Conservation (phyloP, 2,329 filamentous ascomycete genomes). For the Sordariomycetes sp. region DNA sequence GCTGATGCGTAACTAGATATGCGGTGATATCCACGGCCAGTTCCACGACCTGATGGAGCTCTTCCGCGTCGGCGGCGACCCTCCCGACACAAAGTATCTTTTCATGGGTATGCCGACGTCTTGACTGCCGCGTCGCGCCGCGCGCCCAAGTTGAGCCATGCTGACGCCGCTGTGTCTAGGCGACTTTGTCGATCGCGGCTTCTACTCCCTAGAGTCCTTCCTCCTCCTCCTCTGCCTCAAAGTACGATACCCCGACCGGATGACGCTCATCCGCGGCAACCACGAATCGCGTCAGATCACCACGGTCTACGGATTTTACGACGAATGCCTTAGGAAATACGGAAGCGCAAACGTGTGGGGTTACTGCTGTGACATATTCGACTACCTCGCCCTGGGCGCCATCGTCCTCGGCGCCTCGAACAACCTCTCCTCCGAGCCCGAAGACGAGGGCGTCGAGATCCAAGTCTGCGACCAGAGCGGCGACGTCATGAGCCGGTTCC, state of each 20-base stretch:
- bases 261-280: slow-evolving; percentile 90
- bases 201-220: slow-evolving; percentile 96
- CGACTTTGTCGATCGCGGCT: slow-evolving; percentile 95
- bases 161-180: slow-evolving; percentile 31
- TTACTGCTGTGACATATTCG: slow-evolving; percentile 95
- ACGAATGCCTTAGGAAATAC: slow-evolving; percentile 92
- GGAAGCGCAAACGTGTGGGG: slow-evolving; percentile 94
- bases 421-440: slow-evolving; percentile 31
- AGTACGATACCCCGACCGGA: slow-evolving; percentile 92
- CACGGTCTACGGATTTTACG: slow-evolving; percentile 95
- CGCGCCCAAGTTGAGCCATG: background rate
- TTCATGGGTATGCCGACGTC: slow-evolving; percentile 70
- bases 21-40: slow-evolving; percentile 92
- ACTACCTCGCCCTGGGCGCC: slow-evolving; percentile 85
- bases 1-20: slow-evolving; percentile 45
- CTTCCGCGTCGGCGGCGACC: slow-evolving; percentile 84
- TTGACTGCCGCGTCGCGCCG: slow-evolving; percentile 7
- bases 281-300: slow-evolving; percentile 96
- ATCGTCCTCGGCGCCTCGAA: slow-evolving; percentile 79
- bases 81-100: slow-evolving; percentile 90
- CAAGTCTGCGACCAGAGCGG: slow-evolving; percentile 83
- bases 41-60: slow-evolving; percentile 97
- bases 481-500: slow-evolving; percentile 62
- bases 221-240: slow-evolving; percentile 91
- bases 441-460: slow-evolving; percentile 71